Evolutionary conservation across 2,329 filamentous ascomycete genomes (phyloP), one percentile per base, ranked within the genome.

Genomic region (Fusarium sp.): DNA sequence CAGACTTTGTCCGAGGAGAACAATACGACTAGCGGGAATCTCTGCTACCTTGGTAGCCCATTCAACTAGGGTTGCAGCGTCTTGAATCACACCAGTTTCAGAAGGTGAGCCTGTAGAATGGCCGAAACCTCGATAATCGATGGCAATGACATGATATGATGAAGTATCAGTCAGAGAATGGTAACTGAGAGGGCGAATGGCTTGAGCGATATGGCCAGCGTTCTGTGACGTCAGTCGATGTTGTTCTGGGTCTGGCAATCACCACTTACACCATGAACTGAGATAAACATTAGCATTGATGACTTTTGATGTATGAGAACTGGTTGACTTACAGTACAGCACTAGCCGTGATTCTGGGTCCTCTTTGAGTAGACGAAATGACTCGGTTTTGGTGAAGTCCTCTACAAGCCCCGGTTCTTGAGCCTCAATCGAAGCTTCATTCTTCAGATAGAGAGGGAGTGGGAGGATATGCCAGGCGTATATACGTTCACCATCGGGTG

Each of bases 381-480:
- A 87, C 36, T 86, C 81, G 0, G 86, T 86, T 15, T 82, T 74
- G 4, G 85, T 86, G 57, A 92, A 83, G 66, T 92, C 84, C 3
- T 80, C 50, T 20, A 81, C 83, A 20, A 87, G 78, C 0, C 86
- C 87, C 3, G 81, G 78, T 7, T 81, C 78, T 69, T 89, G 85
- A 7, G 80, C 78, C 39, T 87, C 81, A 14, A 97, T 81, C 15
- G 82, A 81, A 22, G 84, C 80, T 74, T 97, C 92, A 72, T 97
- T 87, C 69, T 91, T 85, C 8, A 89, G 83, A 77, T 97, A 97
- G 0, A 93, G 82, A 52, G 91, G 89, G 8, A 97, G 80, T 0
- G 95, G 95, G 49, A 98, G 82, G 56, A 98, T 86, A 76, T 98
- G 95, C 95, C 95, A 98, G 26, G 92, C 92, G 76, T 96, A 97